Base-by-base conservation (phyloP, 495 filamentous ascomycete genomes). In the Trichoderma parareesei region DNA sequence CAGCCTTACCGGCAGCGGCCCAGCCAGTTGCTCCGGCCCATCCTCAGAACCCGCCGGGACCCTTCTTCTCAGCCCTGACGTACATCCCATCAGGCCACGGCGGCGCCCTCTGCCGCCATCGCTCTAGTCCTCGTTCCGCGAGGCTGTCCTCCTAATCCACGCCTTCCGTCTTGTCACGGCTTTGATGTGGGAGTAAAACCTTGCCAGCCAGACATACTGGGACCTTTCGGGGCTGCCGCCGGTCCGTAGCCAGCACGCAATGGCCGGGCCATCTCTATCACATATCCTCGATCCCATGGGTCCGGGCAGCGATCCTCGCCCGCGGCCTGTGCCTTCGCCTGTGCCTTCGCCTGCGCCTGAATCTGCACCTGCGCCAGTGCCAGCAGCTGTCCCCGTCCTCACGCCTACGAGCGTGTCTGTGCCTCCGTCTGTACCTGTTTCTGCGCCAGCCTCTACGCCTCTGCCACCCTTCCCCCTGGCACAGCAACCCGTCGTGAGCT, bases 211-310 rank as follows among this genome's bases (percentile, higher is more conserved):
- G 53, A 38, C 8, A 27, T 18, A 33, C 27, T 27, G 27, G 53
- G 20, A 35, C 27, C 27, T 35, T 16, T 57, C 53, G 53, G 53
- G 33, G 53, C 53, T 14, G 35, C 53, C 53, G 53, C 53, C 53
- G 53, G 27, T 57, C 53, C 53, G 20, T 57, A 57, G 53, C 53
- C 53, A 35, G 53, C 53, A 37, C 53, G 27, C 42, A 14, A 63
- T 63, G 61, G 61, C 61, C 38, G 61, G 42, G 27, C 11, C 38
- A 27, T 40, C 60, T 38, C 33, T 63, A 18, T 63, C 61, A 10
- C 61, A 37, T 20, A 63, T 63, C 18, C 61, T 63, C 42, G 61
- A 63, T 48, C 61, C 61, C 7, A 55, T 55, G 48, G 53, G 53
- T 11, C 53, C 53, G 20, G 27, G 53, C 53, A 57, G 53, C 33